Evolutionary conservation across 495 filamentous ascomycete genomes (phyloP).

Genomic region (Podospora conica): DNA sequence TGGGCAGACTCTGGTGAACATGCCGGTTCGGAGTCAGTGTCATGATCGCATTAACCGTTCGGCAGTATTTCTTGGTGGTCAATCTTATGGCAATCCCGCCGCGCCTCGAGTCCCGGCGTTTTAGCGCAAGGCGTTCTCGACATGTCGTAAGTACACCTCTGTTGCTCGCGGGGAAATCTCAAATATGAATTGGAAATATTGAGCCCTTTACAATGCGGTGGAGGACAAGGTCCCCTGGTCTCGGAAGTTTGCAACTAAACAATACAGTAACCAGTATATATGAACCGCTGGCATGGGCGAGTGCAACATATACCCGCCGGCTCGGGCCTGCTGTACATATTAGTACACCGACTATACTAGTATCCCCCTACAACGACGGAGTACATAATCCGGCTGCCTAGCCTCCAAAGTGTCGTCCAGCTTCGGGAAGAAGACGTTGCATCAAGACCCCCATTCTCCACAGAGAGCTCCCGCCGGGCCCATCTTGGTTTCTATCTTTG

Average conservation of each 20-base stretch:
- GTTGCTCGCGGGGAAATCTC: neutral
- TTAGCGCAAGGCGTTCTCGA: neutral
- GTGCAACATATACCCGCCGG: neutral
- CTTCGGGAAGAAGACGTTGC: neutral
- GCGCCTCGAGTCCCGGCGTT: neutral
- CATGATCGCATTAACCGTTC: neutral
- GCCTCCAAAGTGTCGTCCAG: neutral
- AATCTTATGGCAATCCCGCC: conserved; percentile 10
- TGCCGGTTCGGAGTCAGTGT: neutral
- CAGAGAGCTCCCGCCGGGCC: neutral
- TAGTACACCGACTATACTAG: neutral
- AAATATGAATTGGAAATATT: neutral
- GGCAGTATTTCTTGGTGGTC: neutral
- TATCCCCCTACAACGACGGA: neutral
- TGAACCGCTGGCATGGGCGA: neutral
- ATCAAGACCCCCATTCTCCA: neutral
- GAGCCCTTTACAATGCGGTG: neutral
- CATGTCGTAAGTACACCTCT: neutral
- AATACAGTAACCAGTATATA: neutral
- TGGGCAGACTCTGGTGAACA: neutral
- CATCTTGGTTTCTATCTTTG: neutral
- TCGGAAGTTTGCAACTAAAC: neutral
- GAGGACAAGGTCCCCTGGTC: neutral
- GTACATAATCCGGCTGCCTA: neutral
- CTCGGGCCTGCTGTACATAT: neutral